Evolutionary conservation across 2,329 filamentous ascomycete genomes (phyloP).

Genomic region (Cylindrodendrum hubeiense): DNA sequence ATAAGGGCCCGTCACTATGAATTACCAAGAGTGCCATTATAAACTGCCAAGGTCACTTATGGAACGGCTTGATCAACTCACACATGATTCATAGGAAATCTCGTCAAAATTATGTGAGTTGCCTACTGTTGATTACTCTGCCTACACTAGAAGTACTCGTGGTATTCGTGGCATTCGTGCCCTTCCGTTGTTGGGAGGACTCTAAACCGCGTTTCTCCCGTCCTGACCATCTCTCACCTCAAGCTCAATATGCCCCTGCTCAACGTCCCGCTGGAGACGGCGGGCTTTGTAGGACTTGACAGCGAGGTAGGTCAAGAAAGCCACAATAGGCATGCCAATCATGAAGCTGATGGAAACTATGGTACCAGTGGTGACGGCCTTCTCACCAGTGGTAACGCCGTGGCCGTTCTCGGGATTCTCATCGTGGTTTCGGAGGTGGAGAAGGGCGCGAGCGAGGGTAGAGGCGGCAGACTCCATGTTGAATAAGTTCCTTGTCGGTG

Average conservation of each 20-base stretch:
- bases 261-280: neutral
- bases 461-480: neutral
- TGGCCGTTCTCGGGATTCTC: neutral
- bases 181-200: too few relatives aligned
- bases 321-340: constrained; percentile 13
- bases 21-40: too few relatives aligned
- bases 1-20: too few relatives aligned
- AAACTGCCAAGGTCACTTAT: too few relatives aligned
- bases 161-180: too few relatives aligned
- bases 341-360: constrained; percentile 15
- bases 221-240: neutral
- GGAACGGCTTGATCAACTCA: too few relatives aligned
- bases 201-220: too few relatives aligned
- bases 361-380: constrained; percentile 3
- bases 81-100: too few relatives aligned
- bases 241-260: neutral
- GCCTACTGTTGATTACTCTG: too few relatives aligned
- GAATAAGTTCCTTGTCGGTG: constrained; percentile 13
- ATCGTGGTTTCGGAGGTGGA: neutral
- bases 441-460: neutral
- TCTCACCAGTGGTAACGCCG: constrained; percentile 1
- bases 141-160: too few relatives aligned
- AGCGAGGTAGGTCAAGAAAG: constrained; percentile 4
- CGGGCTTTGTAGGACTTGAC: neutral
- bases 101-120: too few relatives aligned